phyloP scores from a whole-genome alignment of 805 yeast species.

The Clavispora phyllophila region DNA sequence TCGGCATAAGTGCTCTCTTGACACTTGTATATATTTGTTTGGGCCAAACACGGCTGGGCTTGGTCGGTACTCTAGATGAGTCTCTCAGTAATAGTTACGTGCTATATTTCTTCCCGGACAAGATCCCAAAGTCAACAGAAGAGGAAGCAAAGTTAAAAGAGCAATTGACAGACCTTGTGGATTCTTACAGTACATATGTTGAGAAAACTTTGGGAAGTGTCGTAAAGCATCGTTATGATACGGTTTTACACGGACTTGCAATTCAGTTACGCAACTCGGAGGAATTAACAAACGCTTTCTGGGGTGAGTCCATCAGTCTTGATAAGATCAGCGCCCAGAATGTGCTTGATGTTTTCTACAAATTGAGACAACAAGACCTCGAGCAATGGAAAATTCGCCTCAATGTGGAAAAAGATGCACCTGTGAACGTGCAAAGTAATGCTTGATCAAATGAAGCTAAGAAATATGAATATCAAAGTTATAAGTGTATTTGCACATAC shows the following conservation, averaged over 20 bases:
- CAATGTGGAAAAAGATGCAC: conserved; percentile 9
- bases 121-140: neutral
- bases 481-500: neutral
- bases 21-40: neutral
- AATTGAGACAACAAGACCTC: conserved; percentile 5
- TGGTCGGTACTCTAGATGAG: too few species aligned
- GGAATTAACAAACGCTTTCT: conserved; percentile 3
- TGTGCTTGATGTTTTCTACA: conserved; percentile 4
- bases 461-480: neutral
- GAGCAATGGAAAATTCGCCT: conserved; percentile 5
- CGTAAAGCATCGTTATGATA: conserved; percentile 7
- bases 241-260: conserved; percentile 8
- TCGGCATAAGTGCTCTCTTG: neutral
- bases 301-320: neutral
- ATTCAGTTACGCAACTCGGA: conserved; percentile 6
- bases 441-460: too few species aligned
- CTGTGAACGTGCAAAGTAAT: conserved; percentile 1
- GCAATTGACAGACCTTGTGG: neutral
- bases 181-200: neutral
- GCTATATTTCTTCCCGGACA: neutral
- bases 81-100: neutral
- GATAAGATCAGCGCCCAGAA: conserved; percentile 3
- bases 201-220: conserved; percentile 1
- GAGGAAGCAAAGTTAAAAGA: neutral
- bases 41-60: neutral